Evolutionary conservation across 768 basidiomycete genomes (phyloP).

Genomic region (Amanita jacksonii): DNA sequence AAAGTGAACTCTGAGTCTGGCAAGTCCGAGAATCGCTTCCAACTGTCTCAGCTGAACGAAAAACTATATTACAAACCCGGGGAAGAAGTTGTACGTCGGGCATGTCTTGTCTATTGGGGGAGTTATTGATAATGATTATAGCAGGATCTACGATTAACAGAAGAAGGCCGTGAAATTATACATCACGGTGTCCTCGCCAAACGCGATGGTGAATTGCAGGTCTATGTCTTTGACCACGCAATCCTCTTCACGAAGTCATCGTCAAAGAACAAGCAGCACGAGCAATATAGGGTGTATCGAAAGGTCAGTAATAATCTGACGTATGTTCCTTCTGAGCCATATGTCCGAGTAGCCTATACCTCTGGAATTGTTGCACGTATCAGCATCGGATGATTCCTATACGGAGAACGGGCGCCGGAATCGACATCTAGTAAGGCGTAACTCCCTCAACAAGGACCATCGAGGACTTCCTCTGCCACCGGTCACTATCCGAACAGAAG

Average conservation of each 20-base stretch:
- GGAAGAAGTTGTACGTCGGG: constrained; percentile 70
- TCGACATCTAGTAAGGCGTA: constrained; percentile 36
- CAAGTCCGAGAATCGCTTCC: constrained; percentile 93
- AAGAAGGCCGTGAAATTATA: constrained; percentile 85
- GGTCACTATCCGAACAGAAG: constrained; percentile 44
- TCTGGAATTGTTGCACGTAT: constrained; percentile 80
- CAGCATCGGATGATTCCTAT: constrained; percentile 59
- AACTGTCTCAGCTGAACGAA: constrained; percentile 85
- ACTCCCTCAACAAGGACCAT: constrained; percentile 30
- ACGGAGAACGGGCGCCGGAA: constrained; percentile 24
- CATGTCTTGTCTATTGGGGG: not conserved
- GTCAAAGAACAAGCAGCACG: constrained; percentile 78
- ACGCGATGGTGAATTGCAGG: constrained; percentile 83
- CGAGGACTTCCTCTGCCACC: constrained; percentile 33
- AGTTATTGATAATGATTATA: constrained; percentile 1
- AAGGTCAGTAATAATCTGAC: constrained; percentile 46
- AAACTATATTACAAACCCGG: constrained; percentile 86
- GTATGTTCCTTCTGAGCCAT: not conserved
- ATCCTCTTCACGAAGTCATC: constrained; percentile 86
- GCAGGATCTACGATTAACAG: constrained; percentile 77
- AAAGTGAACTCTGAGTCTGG: constrained; percentile 93
- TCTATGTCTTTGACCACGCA: constrained; percentile 96
- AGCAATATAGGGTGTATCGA: constrained; percentile 89
- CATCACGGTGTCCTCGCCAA: constrained; percentile 88
- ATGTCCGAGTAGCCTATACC: constrained; percentile 71